A percentile compares a stretch with the other conserved stretches of the same genome.
These are phyloP conservation scores for Brettanomyces anomalus DNA, from an alignment of 805 yeast genomes.

Conservation along the genomic window DNA sequence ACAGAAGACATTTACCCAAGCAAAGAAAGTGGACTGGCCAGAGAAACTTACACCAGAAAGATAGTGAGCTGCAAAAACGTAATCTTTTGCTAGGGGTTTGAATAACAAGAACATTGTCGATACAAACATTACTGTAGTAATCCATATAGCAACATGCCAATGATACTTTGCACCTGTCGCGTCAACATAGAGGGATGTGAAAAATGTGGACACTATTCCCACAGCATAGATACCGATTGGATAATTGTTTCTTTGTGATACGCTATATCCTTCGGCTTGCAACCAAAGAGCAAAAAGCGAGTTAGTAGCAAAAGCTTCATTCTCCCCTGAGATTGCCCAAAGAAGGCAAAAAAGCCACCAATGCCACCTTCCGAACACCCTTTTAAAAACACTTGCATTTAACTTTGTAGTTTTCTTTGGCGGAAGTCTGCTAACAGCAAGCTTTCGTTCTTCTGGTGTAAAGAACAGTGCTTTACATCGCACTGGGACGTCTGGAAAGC, in stretches of 20 bases:
- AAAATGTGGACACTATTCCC: constrained; percentile 36
- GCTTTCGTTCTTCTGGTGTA: constrained; percentile 10
- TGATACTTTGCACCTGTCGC: constrained; percentile 20
- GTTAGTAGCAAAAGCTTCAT: constrained; percentile 12
- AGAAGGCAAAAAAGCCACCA: constrained; percentile 42
- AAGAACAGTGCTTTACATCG: constrained; percentile 2
- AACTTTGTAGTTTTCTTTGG: constrained; percentile 18
- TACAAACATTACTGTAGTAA: constrained; percentile 22
- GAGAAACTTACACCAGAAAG: constrained; percentile 42
- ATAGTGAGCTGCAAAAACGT: constrained; percentile 32
- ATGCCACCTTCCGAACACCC: constrained; percentile 45
- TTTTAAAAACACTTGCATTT: constrained; percentile 27
- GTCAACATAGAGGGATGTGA: constrained; percentile 31
- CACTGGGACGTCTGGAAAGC: constrained; percentile 44
- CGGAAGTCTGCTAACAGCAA: constrained; percentile 26
- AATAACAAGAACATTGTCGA: constrained; percentile 40
- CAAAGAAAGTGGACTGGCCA: constrained; percentile 45
- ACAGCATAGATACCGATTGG: constrained; percentile 46
- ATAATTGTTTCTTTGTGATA: constrained; percentile 36
- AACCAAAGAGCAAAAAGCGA: constrained; percentile 41
- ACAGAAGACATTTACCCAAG: constrained; percentile 45
- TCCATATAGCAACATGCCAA: constrained; percentile 6
- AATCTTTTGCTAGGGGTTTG: constrained; percentile 34
- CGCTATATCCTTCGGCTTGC: constrained; percentile 29
- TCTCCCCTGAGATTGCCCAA: constrained; percentile 22